Evolutionary conservation across 1,284 basidiomycete species (phyloP).

Genomic region (Mycena sp.): DNA sequence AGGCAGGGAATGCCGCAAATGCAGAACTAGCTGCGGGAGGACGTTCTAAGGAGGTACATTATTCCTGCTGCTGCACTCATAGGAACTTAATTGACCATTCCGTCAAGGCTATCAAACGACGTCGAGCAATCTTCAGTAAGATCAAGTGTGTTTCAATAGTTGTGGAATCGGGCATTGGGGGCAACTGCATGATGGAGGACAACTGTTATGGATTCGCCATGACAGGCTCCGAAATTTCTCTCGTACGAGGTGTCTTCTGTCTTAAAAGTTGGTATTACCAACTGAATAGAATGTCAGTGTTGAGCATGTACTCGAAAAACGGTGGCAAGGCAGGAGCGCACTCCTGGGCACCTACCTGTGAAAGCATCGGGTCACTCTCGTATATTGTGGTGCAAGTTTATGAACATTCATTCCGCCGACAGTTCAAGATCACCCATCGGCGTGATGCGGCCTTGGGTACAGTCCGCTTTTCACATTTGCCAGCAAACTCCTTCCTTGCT

Average conservation of each 20-base stretch:
- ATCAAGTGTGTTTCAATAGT: constrained; percentile 1
- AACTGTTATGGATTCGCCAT: not conserved
- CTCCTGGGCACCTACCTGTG: not conserved
- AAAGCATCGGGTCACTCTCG: not conserved
- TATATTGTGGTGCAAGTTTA: not conserved
- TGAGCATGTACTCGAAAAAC: constrained; percentile 1
- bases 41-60: not conserved
- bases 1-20: too few species aligned
- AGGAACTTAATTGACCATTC: not conserved
- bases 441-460: not conserved
- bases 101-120: constrained; percentile 4
- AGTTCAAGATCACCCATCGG: not conserved
- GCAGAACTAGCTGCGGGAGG: not conserved
- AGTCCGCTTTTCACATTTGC: not conserved
- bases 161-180: not conserved
- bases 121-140: not conserved
- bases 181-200: not conserved
- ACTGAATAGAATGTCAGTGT: not conserved
- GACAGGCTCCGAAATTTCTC: not conserved
- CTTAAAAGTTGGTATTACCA: not conserved
- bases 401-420: not conserved
- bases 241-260: not conserved
- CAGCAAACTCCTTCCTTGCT: not conserved
- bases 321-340: constrained; percentile 10
- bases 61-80: not conserved